phyloP scores from a whole-genome alignment of 345 rosid genomes.

The Corchorus olitorius region DNA sequence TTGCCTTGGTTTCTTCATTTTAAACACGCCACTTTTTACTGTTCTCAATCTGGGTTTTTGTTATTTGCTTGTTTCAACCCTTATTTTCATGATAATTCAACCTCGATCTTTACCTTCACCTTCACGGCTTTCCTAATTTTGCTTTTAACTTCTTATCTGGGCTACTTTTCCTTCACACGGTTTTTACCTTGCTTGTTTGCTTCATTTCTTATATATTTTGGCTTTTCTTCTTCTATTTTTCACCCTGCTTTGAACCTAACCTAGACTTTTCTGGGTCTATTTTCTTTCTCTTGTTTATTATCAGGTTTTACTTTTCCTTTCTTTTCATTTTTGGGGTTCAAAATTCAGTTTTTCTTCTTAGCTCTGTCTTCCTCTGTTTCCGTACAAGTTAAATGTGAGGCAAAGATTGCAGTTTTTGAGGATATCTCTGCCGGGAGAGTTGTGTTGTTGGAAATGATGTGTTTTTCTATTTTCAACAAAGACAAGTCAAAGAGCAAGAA shows the following conservation, averaged over 20 bases:
- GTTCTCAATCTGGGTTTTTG: background rate
- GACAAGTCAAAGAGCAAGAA: conserved; percentile 46
- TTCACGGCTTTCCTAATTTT: conserved; percentile 1
- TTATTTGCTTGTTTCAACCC: background rate
- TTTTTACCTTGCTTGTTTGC: background rate
- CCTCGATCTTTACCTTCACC: background rate
- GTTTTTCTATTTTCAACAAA: conserved; percentile 45
- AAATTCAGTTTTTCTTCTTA: background rate
- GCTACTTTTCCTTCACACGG: background rate
- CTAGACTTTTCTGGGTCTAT: background rate
- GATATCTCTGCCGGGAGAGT: background rate
- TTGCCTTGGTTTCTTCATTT: conserved; percentile 12
- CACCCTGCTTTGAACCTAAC: background rate
- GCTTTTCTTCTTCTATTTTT: background rate
- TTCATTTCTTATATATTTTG: background rate
- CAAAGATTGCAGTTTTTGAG: background rate
- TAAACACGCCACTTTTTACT: conserved; percentile 14
- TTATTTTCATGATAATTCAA: background rate
- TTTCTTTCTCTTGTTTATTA: background rate
- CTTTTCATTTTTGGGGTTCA: background rate
- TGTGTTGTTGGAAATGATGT: conserved; percentile 36
- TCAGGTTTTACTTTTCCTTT: background rate
- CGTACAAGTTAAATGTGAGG: background rate
- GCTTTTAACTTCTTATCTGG: background rate
- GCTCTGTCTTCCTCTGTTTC: background rate